phyloP scores from a whole-genome alignment of 78 protist genomes.

The Creolimax fragrantissima region DNA sequence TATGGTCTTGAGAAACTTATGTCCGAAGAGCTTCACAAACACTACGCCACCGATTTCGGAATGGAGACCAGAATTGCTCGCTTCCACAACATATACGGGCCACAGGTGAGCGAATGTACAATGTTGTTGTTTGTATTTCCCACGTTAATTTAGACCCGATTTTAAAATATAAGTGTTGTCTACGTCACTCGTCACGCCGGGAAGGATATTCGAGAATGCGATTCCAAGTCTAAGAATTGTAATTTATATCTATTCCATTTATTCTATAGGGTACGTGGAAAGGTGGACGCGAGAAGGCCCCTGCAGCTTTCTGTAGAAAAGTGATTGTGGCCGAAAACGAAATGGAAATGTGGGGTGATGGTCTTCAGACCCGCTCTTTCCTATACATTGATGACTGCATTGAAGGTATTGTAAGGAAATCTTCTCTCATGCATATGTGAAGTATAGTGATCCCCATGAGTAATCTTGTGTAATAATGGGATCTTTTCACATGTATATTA shows the following conservation, averaged over 20 bases:
- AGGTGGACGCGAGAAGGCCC: constrained; percentile 84
- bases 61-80: constrained; percentile 52
- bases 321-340: background rate
- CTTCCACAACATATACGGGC: constrained; percentile 85
- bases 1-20: constrained; percentile 79
- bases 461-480: too few relatives aligned
- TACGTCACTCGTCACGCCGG: too few relatives aligned
- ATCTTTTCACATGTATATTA: too few relatives aligned
- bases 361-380: constrained; percentile 72
- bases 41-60: constrained; percentile 50
- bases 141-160: too few relatives aligned
- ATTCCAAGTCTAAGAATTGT: too few relatives aligned
- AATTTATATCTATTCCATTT: too few relatives aligned
- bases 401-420: too few relatives aligned
- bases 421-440: constrained; percentile 22
- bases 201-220: too few relatives aligned
- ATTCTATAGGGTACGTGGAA: constrained; percentile 73
- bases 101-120: constrained; percentile 7
- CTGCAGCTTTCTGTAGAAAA: constrained; percentile 81
- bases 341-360: constrained; percentile 81
- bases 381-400: constrained; percentile 61
- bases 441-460: too few relatives aligned
- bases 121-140: background rate
- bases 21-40: constrained; percentile 56
- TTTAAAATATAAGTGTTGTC: too few relatives aligned